Evolutionary conservation across 2,329 filamentous ascomycete genomes (phyloP), one percentile per base, ranked within the genome.

Genomic region (Cladosporium sphaerospermum): DNA sequence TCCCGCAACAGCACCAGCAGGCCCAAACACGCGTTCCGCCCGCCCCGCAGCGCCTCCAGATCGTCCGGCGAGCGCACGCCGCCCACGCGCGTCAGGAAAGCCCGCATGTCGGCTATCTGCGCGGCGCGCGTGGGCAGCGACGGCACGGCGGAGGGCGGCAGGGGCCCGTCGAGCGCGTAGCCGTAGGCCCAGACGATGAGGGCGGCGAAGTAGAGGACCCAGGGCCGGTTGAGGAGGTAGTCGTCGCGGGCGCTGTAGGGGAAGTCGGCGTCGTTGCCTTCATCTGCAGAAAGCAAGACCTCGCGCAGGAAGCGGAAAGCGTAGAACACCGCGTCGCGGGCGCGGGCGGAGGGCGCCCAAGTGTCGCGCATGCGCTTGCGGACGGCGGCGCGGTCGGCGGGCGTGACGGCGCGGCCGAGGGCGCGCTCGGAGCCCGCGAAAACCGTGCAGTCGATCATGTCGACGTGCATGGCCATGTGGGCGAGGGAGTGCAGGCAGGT

Each of bases 391-490:
- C 93, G 85, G 70, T 97, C 93, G 57, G 88, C 83, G 1, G 82
- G 77, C 1, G 88, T 90, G 56, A 97, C 95, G 0, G 85, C 84
- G 44, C 92, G 84, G 18, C 93, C 92, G 3, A 97, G 81, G 2
- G 96, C 78, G 31, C 91, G 80, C 61, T 85, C 88, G 1, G 92
- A 89, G 8, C 91, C 85, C 4, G 92, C 93, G 68, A 93, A 96
- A 59, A 97, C 95, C 71, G 97, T 92, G 64, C 90, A 92, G 68
- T 97, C 92, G n/a, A 95, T 88, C 51, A 97, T 89, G 65, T 97
- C 92, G 19, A 95, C 90, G 65, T 97, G 90, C 80, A 96, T 96
- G 3, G 90, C 89, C 89, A 99, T 96, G 69, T 97, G 93, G 0
- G 93, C 93, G 10, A 99, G 76, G 63, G 95, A 89, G 66, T 97